Evolutionary conservation across 768 basidiomycete genomes (phyloP), one percentile per base, ranked within the genome.

Genomic region (Lyophyllum semitale): DNA sequence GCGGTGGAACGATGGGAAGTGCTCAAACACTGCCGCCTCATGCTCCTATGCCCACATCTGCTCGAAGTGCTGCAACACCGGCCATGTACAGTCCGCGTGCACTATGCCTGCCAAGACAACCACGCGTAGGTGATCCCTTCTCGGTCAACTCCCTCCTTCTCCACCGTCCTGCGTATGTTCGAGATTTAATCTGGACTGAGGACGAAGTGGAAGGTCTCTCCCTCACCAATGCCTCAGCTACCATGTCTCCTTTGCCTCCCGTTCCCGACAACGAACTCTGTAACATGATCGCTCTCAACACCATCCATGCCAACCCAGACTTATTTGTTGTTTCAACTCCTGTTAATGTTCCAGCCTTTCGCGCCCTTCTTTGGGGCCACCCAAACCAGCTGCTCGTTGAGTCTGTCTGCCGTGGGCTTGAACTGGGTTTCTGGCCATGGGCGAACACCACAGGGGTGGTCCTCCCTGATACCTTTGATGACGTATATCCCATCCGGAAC

Each of bases 401-500:
- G 0, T 80, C 74, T 0, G 68, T 80, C 0, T 49, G 60, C 1
- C 3, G 25, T 0, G 69, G 72, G 0, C 61, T 82, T 0, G 42
- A 61, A 0, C 53, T 71, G 0, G 79, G 79, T 1, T 79, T 80
- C 47, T 82, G 77, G 79, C 80, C 79, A 0, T 75, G 59, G 53
- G 74, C 48, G 2, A 55, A 72, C 3, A 73, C 70, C 0, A 20
- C 35, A 5, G 17, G 43, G 1, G 43, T 22, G 0, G 55, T n/a
- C 0, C 68, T 66, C 26, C 73, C 70, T 3, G 17, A 25, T 0
- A 66, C 48, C 9, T 29, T 18, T n/a, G 29, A 33, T 20, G 32
- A 40, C 20, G 8, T 26, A 0, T 44, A 49, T 20, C 26, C 29
- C 1, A 22, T 32, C 11, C 15, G 23, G 7, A 41, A 54, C 12